A percentile compares a stretch with the other conserved stretches of the same genome.
Conservation (phyloP, 805 yeast species). For the Ogataea polymorpha region DNA sequence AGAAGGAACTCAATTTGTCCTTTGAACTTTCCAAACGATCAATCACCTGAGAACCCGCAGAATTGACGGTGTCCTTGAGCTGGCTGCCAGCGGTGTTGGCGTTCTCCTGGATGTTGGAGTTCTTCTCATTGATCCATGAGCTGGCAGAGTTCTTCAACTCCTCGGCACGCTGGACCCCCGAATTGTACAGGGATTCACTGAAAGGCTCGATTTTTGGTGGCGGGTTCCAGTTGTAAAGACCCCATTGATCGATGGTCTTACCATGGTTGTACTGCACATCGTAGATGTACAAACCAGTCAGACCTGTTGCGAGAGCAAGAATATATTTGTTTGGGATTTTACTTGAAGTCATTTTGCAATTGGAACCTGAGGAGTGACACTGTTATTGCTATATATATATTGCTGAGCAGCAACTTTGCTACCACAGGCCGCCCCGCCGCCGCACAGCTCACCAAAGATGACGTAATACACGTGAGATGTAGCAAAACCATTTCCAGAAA, state of each 20-base stretch:
- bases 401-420: constrained; percentile 7
- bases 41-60: constrained; percentile 15
- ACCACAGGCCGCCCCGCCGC: constrained; percentile 5
- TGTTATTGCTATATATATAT: constrained; percentile 1
- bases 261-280: constrained; percentile 30
- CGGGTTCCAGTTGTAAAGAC: constrained; percentile 30
- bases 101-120: constrained; percentile 14
- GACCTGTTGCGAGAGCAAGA: constrained; percentile 25
- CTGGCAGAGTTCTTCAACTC: constrained; percentile 21
- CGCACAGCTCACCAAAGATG: constrained; percentile 1
- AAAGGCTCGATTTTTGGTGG: constrained; percentile 19
- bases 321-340: constrained; percentile 20
- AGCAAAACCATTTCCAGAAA: constrained; percentile 1
- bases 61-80: constrained; percentile 11
- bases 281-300: constrained; percentile 27
- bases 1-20: constrained; percentile 14
- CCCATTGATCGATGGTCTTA: constrained; percentile 22
- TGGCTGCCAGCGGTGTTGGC: constrained; percentile 11
- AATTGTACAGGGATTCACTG: constrained; percentile 12
- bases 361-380: not conserved
- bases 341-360: constrained; percentile 8
- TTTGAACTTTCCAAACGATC: constrained; percentile 15
- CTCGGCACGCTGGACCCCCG: constrained; percentile 20
- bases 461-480: not conserved
- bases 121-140: constrained; percentile 22